Percentiles rank a stretch among this genome's conserved stretches.
These are phyloP conservation scores for Rhizoclosmatium sp. DNA, from an alignment of 192 early-diverging fungal genomes.

Conservation along the genomic window DNA sequence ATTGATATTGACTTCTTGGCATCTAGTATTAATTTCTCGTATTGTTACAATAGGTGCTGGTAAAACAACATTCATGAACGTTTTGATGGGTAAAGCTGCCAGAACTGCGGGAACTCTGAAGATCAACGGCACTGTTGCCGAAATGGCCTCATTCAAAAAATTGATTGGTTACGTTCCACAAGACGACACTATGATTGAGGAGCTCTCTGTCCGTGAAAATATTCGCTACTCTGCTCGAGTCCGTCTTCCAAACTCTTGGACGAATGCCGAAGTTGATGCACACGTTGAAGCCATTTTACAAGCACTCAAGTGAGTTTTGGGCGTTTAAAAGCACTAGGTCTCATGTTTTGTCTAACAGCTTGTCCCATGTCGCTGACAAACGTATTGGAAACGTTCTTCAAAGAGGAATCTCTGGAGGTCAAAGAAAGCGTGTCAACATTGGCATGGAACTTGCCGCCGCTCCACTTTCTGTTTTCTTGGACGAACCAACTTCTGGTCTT, in stretches of 20 bases:
- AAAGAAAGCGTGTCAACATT: slow-evolving; percentile 87
- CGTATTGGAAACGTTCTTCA: slow-evolving; percentile 73
- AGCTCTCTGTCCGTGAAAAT: slow-evolving; percentile 78
- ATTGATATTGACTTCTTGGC: not conserved
- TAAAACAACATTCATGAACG: slow-evolving; percentile 58
- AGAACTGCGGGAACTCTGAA: slow-evolving; percentile 43
- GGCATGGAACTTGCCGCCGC: slow-evolving; percentile 84
- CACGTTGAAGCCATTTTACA: slow-evolving; percentile 79
- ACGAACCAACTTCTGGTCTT: slow-evolving; percentile 81
- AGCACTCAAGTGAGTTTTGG: slow-evolving; percentile 55
- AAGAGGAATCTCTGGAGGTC: slow-evolving; percentile 83
- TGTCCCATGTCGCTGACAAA: slow-evolving; percentile 41
- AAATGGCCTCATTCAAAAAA: slow-evolving; percentile 45
- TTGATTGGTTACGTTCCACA: slow-evolving; percentile 54
- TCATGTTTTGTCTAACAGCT: not conserved
- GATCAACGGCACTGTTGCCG: slow-evolving; percentile 42
- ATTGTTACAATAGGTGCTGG: slow-evolving; percentile 30
- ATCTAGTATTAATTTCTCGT: not conserved
- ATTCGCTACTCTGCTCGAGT: slow-evolving; percentile 79
- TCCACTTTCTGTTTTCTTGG: slow-evolving; percentile 85
- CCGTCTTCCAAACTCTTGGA: slow-evolving; percentile 71
- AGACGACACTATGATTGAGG: slow-evolving; percentile 51
- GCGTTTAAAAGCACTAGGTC: slow-evolving; percentile 54
- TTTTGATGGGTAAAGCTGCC: slow-evolving; percentile 47
- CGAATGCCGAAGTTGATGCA: slow-evolving; percentile 69